Base-by-base conservation (phyloP, 257 asterid species). In the Gentiana macrophylla region DNA sequence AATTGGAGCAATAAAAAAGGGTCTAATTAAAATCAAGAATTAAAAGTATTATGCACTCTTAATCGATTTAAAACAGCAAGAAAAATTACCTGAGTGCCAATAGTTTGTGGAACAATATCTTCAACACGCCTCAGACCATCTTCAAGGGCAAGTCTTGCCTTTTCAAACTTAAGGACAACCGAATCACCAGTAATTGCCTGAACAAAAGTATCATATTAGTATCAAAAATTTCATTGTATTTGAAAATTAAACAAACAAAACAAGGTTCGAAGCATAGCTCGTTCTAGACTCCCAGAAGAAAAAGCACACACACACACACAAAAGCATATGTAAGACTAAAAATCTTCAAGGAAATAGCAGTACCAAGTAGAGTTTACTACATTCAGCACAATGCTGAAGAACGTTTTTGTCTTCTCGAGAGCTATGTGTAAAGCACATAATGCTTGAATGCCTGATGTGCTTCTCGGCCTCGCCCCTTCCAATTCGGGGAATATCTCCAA, bases 371-470 rank as follows among this genome's bases (percentile, higher is more conserved):
- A 93, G 95, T 80, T 93, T 93, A 74, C 99, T 93, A 56, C 94
- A 86, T 54, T 93, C 99, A 0, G 94, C 82, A 37, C 99, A 93
- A 67, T 93, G 95, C 64, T 84, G 97, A 70, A 93, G 91, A 74
- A 93, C 62, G 70, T 73, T 93, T 89, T 93, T 44, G 97, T 79
- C 84, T 89, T 93, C 82, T 93, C 99, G 15, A 93, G 99, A 68
- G 99, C 97, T 61, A 89, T 86, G 75, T 93, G 99, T 73, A 93
- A 82, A 68, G 94, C 76, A 70, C 99, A 93, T 62, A 93, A 77
- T 38, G 99, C 99, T 71, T 93, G 97, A 79, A 93, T 93, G 59
- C 99, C 99, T 13, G 99, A 81, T 8, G 97, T 93, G 79, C 99
- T 93, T 70, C 96, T 77, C 5, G 99, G 99, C 68, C 99, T 75